Evolutionary conservation across 192 early-diverging fungal genomes (phyloP).

Genomic region (Coemansia sp.): DNA sequence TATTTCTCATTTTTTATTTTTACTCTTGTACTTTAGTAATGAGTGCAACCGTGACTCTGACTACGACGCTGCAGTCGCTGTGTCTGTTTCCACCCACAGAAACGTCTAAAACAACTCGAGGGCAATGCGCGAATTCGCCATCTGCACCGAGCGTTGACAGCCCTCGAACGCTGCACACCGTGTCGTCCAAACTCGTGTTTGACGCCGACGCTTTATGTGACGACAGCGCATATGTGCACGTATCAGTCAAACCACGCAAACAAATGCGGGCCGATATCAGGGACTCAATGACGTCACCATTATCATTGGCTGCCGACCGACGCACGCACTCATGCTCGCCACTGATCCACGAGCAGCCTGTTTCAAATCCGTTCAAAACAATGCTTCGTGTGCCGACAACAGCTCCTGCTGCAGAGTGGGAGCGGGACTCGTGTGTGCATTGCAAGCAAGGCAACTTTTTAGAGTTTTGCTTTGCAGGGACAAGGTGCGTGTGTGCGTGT

Average conservation of each 20-base stretch:
- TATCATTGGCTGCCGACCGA: background rate
- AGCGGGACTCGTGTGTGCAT: conserved; percentile 14
- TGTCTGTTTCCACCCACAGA: conserved; percentile 18
- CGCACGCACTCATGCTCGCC: conserved; percentile 2
- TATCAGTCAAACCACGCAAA: background rate
- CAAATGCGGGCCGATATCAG: background rate
- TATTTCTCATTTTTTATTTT: conserved; percentile 9
- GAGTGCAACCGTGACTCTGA: conserved; percentile 25
- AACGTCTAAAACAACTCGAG: conserved; percentile 6
- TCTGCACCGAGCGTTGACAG: background rate
- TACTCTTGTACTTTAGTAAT: conserved; percentile 4
- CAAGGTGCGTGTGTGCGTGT: conserved; percentile 36
- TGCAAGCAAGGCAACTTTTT: conserved; percentile 46
- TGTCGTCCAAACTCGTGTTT: conserved; percentile 9
- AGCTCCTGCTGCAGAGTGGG: too few species aligned
- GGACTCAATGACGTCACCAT: background rate
- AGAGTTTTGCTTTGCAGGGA: conserved; percentile 41
- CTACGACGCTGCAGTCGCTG: conserved; percentile 23
- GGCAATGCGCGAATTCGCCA: background rate
- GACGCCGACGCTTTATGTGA: conserved; percentile 29
- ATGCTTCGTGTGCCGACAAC: conserved; percentile 11
- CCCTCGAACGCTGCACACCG: background rate
- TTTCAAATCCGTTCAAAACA: conserved; percentile 40
- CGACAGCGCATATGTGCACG: conserved; percentile 36
- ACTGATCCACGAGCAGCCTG: conserved; percentile 27